A percentile compares a stretch with the other conserved stretches of the same genome.
phyloP scores from a whole-genome alignment of 2,329 filamentous ascomycete species.

The Cytospora leucostoma region DNA sequence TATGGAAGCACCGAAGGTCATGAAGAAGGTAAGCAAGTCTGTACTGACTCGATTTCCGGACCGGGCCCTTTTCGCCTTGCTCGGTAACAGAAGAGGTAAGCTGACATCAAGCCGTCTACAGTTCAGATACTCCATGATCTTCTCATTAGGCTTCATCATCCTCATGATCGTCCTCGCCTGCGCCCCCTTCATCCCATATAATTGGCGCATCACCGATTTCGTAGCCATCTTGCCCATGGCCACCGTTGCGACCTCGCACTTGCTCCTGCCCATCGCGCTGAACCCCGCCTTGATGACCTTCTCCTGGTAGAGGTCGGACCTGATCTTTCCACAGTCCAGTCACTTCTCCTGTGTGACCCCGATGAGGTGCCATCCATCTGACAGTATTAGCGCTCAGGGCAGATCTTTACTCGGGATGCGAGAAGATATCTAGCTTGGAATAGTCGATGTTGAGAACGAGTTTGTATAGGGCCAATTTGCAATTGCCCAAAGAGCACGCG shows the following conservation, averaged over 20 bases:
- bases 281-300: constrained; percentile 83
- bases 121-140: constrained; percentile 73
- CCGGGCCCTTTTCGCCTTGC: background rate
- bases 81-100: background rate
- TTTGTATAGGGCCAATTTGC: constrained; percentile 90
- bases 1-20: constrained; percentile 76
- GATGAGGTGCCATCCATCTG: constrained; percentile 89
- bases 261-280: constrained; percentile 70
- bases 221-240: constrained; percentile 77
- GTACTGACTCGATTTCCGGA: constrained; percentile 15
- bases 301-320: constrained; percentile 75
- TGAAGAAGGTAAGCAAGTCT: constrained; percentile 67
- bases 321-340: constrained; percentile 90
- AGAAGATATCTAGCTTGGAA: constrained; percentile 78
- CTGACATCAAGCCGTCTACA: constrained; percentile 31
- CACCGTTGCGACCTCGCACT: constrained; percentile 67
- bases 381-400: constrained; percentile 79
- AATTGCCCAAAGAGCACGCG: constrained; percentile 82
- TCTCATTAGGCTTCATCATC: constrained; percentile 58
- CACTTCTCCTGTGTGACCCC: constrained; percentile 74
- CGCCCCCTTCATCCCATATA: constrained; percentile 63
- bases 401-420: constrained; percentile 71
- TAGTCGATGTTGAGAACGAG: constrained; percentile 92
- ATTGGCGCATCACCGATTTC: constrained; percentile 69
- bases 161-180: constrained; percentile 66